Base-by-base conservation (phyloP, 257 asterid genomes). In the Linaria vulgaris region DNA sequence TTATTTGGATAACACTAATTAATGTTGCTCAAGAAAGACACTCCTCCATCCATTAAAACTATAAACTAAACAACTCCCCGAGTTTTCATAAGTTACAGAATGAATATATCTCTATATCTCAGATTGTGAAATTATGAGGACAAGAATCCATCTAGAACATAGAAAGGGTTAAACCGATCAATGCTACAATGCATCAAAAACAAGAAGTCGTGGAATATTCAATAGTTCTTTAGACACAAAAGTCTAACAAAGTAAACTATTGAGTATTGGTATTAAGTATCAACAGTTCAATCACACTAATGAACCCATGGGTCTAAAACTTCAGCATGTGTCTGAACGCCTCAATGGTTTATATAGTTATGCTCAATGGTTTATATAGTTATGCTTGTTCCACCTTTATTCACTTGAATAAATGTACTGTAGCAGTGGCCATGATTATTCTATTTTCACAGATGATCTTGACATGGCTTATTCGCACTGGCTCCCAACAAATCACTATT, bases 1-100 rank as follows among this genome's bases (percentile, higher is more conserved):
- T 15, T 27, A 56, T 56, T 15, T 16, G 45, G 61, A 56, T 56
- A 7, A 5, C 56, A 56, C 45, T 56, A 56, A 30, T 38, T 10
- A 56, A 44, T 2, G 17, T 12, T 44, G 16, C 7, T 13, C 49
- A 44, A 14, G 49, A 44, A n/a, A 44, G 49, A 9, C 49, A 12
- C 49, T 44, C 49, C 17, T 44, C 49, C 49, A 12, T 44, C 49
- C 49, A 44, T 44, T 44, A 7, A 6, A 44, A 12, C 49, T 44
- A n/a, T n/a, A 19, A 44, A n/a, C 15, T 43, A 44, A 12, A n/a
- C 11, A 3, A 44, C 49, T 13, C 23, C 24, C n/a, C 31, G 45
- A 56, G 8, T 56, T 38, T 56, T 27, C 43, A 9, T 15, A 13
- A 50, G 22, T 30, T 15, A 14, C 43, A 27, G 14, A 56, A 12